Conservation (phyloP, 371 early-diverging fungal genomes). For the Capillidium heterosporum region DNA sequence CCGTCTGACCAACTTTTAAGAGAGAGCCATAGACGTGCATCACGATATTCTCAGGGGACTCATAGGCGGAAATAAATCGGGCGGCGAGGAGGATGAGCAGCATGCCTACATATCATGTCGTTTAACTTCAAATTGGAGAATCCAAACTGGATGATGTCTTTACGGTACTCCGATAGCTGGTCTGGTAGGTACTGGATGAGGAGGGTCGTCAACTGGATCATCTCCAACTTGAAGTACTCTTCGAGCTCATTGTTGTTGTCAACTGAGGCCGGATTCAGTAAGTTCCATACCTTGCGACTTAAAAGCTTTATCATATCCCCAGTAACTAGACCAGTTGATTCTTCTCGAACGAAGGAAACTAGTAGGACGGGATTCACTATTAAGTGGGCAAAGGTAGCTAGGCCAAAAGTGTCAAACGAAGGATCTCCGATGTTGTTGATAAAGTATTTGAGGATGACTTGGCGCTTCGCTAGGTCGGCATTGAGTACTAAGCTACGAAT, state of each 20-base stretch:
- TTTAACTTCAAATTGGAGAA: conserved; percentile 81
- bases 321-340: conserved; percentile 35
- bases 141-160: conserved; percentile 86
- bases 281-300: conserved; percentile 51
- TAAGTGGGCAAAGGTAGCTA: conserved; percentile 13
- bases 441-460: no score
- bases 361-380: conserved; percentile 58
- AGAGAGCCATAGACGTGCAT: conserved; percentile 76
- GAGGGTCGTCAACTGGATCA: conserved; percentile 80
- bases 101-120: conserved; percentile 84
- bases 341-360: conserved; percentile 25
- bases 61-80: conserved; percentile 77
- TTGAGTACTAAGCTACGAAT: conserved; percentile 46
- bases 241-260: conserved; percentile 32
- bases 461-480: conserved; percentile 24
- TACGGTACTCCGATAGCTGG: conserved; percentile 58
- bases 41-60: conserved; percentile 82
- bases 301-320: conserved; percentile 41
- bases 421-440: conserved; percentile 19
- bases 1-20: conserved; percentile 72
- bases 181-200: conserved; percentile 67
- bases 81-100: conserved; percentile 82
- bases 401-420: conserved; percentile 24
- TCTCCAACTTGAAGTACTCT: conserved; percentile 66
- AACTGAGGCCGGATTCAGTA: conserved; percentile 27